Evolutionary conservation across 2,329 filamentous ascomycete species (phyloP), one percentile per base, ranked within the genome.

Genomic region (Trichoderma sp.): DNA sequence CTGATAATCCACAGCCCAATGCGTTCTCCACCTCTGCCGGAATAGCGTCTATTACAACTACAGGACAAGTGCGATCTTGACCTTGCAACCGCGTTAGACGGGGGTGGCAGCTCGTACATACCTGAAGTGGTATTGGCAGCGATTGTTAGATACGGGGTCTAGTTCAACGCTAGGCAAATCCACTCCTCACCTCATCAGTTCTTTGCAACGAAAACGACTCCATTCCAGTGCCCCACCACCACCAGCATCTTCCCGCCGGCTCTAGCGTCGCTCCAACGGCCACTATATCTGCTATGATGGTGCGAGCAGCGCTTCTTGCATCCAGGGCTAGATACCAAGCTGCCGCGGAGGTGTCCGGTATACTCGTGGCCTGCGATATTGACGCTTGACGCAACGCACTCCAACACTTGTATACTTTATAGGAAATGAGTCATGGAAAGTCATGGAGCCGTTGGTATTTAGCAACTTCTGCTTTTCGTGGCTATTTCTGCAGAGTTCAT

Each of bases 141-240:
- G 35, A 62, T 16, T 29, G 18, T n/a, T 35, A 21, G 29, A 45
- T 31, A 45, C 35, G 33, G 45, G 53, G 67, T 60, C 45, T 71
- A 45, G 24, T 7, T 31, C 18, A 62, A 38, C 56, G 56, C 68
- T 63, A 62, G 33, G 53, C 35, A 62, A 41, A 45, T 45, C 35
- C 56, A 31, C 68, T 71, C 56, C 18, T 71, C 35, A 71, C 35
- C 27, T 62, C 56, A 29, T 38, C 31, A 71, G 29, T 24, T 29
- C 6, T 41, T 41, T 56, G 53, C 21, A 45, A 27, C 38, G 16
- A 29, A 41, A 18, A 41, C 16, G 38, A 63, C 38, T 53, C 59
- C 69, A 64, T 64, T 53, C 38, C 69, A 72, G 33, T 56, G 56
- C 38, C 69, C 69, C 69, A 45, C 41, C 69, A 72, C 69, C 69